A percentile compares a stretch with the other conserved stretches of the same genome.
phyloP scores from a whole-genome alignment of 2,329 filamentous ascomycete species.

The Arachnomyces sp. region DNA sequence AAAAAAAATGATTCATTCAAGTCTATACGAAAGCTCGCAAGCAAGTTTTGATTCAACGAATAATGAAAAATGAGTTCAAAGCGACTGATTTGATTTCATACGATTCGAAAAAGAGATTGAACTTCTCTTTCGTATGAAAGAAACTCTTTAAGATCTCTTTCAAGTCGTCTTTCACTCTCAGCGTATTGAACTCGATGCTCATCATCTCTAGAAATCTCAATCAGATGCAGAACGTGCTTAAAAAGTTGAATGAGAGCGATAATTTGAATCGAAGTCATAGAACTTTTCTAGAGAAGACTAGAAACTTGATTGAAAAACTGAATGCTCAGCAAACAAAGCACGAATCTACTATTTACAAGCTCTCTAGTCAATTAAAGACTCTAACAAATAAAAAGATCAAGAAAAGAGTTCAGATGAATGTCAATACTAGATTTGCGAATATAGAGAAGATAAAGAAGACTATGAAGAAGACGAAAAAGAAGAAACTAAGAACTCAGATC shows the following conservation, averaged over 20 bases:
- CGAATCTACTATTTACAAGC: no score
- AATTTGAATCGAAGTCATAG: no score
- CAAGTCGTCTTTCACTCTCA: no score
- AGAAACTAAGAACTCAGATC: no score
- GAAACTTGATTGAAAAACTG: no score
- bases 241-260: not conserved
- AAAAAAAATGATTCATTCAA: constrained; percentile 1
- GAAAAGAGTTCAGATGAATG: constrained; percentile 1
- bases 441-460: constrained; percentile 1
- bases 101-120: not conserved
- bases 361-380: not conserved
- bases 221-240: not conserved
- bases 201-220: not conserved
- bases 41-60: not conserved
- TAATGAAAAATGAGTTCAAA: constrained; percentile 2
- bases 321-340: no score
- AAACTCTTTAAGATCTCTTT: constrained; percentile 1
- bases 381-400: not conserved
- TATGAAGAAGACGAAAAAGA: not conserved
- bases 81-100: constrained; percentile 2
- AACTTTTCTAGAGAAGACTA: no score
- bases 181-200: no score
- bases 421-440: constrained; percentile 2
- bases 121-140: not conserved
- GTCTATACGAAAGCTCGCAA: not conserved